A percentile compares a stretch with the other conserved stretches of the same genome.
These are phyloP conservation scores for Diaporthe destruens DNA, from an alignment of 2,329 filamentous ascomycete genomes.

Conservation along the genomic window DNA sequence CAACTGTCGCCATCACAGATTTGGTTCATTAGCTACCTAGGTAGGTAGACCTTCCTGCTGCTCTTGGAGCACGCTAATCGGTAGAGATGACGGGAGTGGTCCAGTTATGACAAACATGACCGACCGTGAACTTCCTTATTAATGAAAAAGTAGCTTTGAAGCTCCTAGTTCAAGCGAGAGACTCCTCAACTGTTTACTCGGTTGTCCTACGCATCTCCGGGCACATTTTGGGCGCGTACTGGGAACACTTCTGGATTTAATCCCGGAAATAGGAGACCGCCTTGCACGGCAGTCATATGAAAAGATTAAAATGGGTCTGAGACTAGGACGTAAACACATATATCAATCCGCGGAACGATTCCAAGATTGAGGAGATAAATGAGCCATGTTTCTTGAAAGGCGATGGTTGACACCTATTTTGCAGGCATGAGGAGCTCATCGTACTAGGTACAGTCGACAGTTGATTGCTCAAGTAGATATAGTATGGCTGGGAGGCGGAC, in stretches of 20 bases:
- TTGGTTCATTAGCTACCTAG: too few relatives aligned
- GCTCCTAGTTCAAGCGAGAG: constrained; percentile 22
- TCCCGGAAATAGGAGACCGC: constrained; percentile 36
- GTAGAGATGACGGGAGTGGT: too few relatives aligned
- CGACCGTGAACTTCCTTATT: too few relatives aligned
- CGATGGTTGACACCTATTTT: constrained; percentile 5
- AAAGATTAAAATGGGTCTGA: constrained; percentile 21
- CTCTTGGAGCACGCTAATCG: too few relatives aligned
- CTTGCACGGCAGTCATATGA: constrained; percentile 43
- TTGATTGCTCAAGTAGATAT: constrained; percentile 7
- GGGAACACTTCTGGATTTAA: neutral
- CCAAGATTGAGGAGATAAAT: too few relatives aligned
- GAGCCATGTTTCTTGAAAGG: too few relatives aligned
- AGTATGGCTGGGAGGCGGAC: neutral
- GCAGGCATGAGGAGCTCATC: constrained; percentile 23
- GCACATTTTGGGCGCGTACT: constrained; percentile 41
- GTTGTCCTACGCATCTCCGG: constrained; percentile 40
- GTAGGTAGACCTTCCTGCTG: too few relatives aligned
- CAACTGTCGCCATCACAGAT: too few relatives aligned
- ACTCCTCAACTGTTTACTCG: constrained; percentile 37
- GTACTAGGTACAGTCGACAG: neutral
- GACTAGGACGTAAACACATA: neutral
- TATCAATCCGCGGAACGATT: too few relatives aligned
- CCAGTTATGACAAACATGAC: too few relatives aligned
- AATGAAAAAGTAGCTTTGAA: too few relatives aligned